These are phyloP conservation scores for Hanseniaspora osmophila DNA, from an alignment of 805 yeast species.

Conservation along the genomic window DNA sequence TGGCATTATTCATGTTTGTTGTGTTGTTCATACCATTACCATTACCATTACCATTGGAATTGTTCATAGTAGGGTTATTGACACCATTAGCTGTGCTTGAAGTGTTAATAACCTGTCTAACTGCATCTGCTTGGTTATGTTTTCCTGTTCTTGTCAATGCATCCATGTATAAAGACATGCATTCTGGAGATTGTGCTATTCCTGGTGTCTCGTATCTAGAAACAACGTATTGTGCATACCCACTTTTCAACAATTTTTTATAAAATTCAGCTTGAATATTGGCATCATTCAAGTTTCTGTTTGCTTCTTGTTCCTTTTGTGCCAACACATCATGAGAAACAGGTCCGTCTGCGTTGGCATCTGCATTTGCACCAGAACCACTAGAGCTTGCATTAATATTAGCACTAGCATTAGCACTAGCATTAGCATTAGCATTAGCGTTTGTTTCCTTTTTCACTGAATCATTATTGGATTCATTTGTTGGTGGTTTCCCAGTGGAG, in stretches of 20 bases:
- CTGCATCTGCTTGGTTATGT: constrained; percentile 59
- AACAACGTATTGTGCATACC: constrained; percentile 94
- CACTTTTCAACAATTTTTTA: constrained; percentile 52
- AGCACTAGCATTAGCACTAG: too few species aligned
- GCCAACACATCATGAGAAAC: constrained; percentile 33
- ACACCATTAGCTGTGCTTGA: constrained; percentile 2
- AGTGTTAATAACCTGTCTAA: constrained; percentile 26
- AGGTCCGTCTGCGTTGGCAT: constrained; percentile 4
- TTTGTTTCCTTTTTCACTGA: too few species aligned
- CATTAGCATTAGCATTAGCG: too few species aligned
- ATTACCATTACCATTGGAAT: constrained; percentile 9
- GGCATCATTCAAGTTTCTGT: constrained; percentile 55
- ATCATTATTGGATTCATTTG: too few species aligned
- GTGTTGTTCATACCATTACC: too few species aligned
- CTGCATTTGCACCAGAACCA: too few species aligned
- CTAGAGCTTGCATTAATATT: neutral
- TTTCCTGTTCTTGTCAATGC: constrained; percentile 74
- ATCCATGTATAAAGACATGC: constrained; percentile 64
- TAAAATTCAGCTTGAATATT: constrained; percentile 73
- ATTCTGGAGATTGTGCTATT: constrained; percentile 69
- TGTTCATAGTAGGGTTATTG: constrained; percentile 5
- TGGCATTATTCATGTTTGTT: too few species aligned
- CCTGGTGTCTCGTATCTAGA: constrained; percentile 88
- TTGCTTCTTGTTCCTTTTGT: constrained; percentile 73
- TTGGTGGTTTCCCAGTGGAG: too few species aligned